Evolutionary conservation across 768 basidiomycete genomes (phyloP).

Genomic region (Boletellus ananiceps): DNA sequence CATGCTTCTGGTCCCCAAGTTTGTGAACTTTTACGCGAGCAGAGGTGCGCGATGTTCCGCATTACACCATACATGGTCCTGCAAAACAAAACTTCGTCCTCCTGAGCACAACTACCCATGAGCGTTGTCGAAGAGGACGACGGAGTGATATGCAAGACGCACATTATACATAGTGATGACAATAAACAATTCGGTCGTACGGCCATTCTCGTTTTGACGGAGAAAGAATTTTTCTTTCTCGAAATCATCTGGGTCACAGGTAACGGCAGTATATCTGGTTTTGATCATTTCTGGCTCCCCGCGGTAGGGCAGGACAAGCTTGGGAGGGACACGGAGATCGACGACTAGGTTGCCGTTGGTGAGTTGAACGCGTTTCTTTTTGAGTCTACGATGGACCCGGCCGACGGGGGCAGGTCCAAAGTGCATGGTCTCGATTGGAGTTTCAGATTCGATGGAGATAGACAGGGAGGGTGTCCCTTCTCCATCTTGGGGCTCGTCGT

Average conservation of each 20-base stretch:
- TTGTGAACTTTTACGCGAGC: slow-evolving; percentile 82
- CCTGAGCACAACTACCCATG: slow-evolving; percentile 38
- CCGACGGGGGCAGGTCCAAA: slow-evolving; percentile 87
- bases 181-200: slow-evolving; percentile 88
- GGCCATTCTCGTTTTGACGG: slow-evolving; percentile 72
- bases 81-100: slow-evolving; percentile 87
- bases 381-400: slow-evolving; percentile 68
- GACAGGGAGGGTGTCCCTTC: slow-evolving; percentile 26
- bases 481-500: slow-evolving; percentile 17
- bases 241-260: slow-evolving; percentile 92
- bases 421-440: slow-evolving; percentile 65
- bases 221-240: slow-evolving; percentile 79
- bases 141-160: slow-evolving; percentile 27
- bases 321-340: slow-evolving; percentile 79
- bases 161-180: slow-evolving; percentile 98
- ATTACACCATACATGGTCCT: slow-evolving; percentile 94
- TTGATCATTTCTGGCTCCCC: slow-evolving; percentile 70
- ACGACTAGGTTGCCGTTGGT: slow-evolving; percentile 88
- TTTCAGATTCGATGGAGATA: slow-evolving; percentile 40
- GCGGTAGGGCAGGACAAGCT: slow-evolving; percentile 68
- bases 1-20: slow-evolving; percentile 96
- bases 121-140: slow-evolving; percentile 8
- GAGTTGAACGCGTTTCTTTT: slow-evolving; percentile 77
- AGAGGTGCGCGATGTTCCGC: slow-evolving; percentile 77
- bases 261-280: slow-evolving; percentile 83